Conservation (phyloP, 202 grass and related monocot genomes). For the Dendrocalamus latiflorus region DNA sequence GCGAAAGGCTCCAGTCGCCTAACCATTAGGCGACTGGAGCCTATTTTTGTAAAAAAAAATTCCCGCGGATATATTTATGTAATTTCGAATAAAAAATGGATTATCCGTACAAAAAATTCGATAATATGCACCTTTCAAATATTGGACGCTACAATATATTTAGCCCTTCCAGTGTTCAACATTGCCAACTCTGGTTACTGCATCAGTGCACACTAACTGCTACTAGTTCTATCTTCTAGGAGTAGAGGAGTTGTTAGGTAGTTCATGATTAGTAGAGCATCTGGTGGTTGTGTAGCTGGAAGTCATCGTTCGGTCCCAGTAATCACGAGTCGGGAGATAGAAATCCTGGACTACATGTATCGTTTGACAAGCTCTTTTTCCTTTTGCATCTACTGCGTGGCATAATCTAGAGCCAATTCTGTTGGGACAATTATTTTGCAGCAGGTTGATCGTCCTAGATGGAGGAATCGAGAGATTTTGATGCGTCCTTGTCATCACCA, state of each 20-base stretch:
- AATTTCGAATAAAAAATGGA: too few relatives aligned
- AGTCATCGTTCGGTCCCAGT: not conserved
- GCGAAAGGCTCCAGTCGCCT: too few relatives aligned
- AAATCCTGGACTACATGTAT: not conserved
- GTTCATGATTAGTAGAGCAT: not conserved
- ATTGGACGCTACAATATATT: not conserved
- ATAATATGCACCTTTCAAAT: too few relatives aligned
- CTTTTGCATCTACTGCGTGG: not conserved
- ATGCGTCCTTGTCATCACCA: slow-evolving; percentile 1
- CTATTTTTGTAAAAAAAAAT: too few relatives aligned
- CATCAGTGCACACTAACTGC: not conserved
- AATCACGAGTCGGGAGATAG: not conserved
- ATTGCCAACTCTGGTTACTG: not conserved
- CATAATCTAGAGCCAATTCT: not conserved
- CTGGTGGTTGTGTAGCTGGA: not conserved
- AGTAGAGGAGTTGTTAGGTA: not conserved
- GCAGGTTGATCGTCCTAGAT: not conserved
- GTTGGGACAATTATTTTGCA: not conserved
- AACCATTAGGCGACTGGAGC: too few relatives aligned
- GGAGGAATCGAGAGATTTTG: not conserved
- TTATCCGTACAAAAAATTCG: too few relatives aligned
- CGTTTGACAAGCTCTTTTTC: not conserved
- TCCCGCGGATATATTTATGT: too few relatives aligned
- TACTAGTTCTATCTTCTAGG: not conserved
- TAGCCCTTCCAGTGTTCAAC: not conserved